Evolutionary conservation across 164 flowering plant species (phyloP).

Genomic region (Magnolia changhungtana): DNA sequence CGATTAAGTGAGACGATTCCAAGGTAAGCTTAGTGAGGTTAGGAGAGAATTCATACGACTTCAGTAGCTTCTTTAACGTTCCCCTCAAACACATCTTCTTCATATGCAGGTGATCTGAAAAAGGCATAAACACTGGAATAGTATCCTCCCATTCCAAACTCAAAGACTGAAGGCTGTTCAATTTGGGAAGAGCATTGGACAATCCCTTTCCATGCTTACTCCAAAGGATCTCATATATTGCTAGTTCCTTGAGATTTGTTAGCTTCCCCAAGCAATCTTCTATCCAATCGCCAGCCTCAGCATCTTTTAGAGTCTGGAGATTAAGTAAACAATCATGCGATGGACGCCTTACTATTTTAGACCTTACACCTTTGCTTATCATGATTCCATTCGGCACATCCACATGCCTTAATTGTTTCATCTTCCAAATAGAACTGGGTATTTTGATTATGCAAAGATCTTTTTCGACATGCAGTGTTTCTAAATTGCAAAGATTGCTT

Average conservation of each 20-base stretch:
- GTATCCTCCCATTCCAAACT: neutral
- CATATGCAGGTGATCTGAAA: neutral
- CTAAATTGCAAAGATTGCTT: constrained; percentile 6
- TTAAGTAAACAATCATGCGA: neutral
- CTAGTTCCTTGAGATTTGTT: neutral
- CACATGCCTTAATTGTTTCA: neutral
- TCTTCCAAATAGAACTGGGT: neutral
- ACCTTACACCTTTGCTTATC: neutral
- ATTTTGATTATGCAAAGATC: constrained; percentile 1
- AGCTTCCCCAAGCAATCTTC: neutral
- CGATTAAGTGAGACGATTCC: neutral
- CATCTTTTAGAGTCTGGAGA: neutral
- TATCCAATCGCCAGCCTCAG: neutral
- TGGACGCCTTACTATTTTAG: neutral
- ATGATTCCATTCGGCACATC: neutral
- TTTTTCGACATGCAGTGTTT: constrained; percentile 13
- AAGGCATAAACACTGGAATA: neutral
- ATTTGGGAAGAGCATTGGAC: neutral
- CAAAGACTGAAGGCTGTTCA: neutral
- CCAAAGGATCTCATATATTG: neutral
- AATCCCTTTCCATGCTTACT: neutral
- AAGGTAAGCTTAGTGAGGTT: neutral
- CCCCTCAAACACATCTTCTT: neutral
- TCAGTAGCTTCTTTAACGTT: neutral
- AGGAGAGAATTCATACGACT: neutral